phyloP scores from a whole-genome alignment of 305 asterid genomes.

The Fraxinus platypoda region DNA sequence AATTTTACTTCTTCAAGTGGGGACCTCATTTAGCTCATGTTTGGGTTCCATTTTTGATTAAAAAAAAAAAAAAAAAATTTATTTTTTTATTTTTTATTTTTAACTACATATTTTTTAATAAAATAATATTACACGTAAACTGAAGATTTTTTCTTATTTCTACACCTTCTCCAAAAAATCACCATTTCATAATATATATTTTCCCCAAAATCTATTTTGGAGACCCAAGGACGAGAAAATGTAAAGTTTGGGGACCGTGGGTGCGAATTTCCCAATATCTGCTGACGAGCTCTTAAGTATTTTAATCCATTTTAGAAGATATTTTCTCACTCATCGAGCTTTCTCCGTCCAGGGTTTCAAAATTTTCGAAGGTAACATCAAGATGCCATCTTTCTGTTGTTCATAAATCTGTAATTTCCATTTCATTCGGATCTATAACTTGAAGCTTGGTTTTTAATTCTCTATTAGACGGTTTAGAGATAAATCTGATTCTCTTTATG shows the following conservation, averaged over 20 bases:
- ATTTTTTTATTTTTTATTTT: too few species aligned
- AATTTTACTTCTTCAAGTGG: not conserved
- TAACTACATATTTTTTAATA: too few species aligned
- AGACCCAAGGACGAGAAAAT: not conserved
- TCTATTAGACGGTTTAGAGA: not conserved
- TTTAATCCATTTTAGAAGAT: not conserved
- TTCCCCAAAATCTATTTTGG: too few species aligned
- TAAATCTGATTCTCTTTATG: not conserved
- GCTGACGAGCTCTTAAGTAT: not conserved
- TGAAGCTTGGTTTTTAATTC: not conserved
- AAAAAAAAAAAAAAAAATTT: too few species aligned
- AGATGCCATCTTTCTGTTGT: not conserved
- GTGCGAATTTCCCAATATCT: not conserved
- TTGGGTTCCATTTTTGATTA: too few species aligned
- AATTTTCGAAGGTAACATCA: slow-evolving; percentile 22
- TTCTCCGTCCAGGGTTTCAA: slow-evolving; percentile 29
- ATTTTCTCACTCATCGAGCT: not conserved
- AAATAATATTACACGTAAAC: too few species aligned
- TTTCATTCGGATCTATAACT: not conserved
- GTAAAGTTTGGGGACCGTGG: not conserved
- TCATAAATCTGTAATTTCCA: not conserved
- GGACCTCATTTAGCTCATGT: not conserved
- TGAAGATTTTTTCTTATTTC: too few species aligned
- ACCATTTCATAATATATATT: too few species aligned
- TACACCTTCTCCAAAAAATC: too few species aligned